These are phyloP conservation scores for Pelargonium australe DNA, from an alignment of 441 rosid species.

Conservation along the genomic window DNA sequence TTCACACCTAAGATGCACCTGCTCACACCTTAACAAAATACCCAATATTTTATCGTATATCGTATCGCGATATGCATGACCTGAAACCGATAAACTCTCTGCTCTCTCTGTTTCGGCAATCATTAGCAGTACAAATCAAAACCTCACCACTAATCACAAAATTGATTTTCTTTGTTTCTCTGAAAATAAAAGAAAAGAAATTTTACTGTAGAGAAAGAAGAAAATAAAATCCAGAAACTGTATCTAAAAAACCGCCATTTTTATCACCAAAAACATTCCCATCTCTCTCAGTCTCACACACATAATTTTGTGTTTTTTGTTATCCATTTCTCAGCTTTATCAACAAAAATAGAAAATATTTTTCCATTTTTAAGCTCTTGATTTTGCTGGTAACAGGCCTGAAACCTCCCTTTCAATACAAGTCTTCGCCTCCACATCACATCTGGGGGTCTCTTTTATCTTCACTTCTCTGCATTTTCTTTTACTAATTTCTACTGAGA, in stretches of 20 bases:
- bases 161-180: background rate
- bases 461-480: constrained; percentile 23
- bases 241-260: constrained; percentile 17
- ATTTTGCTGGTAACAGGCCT: constrained; percentile 16
- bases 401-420: constrained; percentile 80
- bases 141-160: constrained; percentile 5
- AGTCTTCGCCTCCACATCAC: constrained; percentile 39
- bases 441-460: constrained; percentile 25
- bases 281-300: background rate
- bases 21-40: background rate
- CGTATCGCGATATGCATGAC: constrained; percentile 5
- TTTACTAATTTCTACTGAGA: constrained; percentile 4
- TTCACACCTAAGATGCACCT: background rate
- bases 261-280: constrained; percentile 12
- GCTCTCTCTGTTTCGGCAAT: constrained; percentile 18
- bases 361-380: constrained; percentile 13
- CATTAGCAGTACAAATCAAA: constrained; percentile 21
- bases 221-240: background rate
- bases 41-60: constrained; percentile 13
- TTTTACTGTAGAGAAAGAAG: background rate
- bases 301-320: background rate
- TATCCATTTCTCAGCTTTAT: constrained; percentile 6
- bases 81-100: background rate
- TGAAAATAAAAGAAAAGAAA: constrained; percentile 5
- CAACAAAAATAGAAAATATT: background rate